A percentile compares a stretch with the other conserved stretches of the same genome.
phyloP scores from a whole-genome alignment of 108 stramenopile species.

The Bacterosira constricta region DNA sequence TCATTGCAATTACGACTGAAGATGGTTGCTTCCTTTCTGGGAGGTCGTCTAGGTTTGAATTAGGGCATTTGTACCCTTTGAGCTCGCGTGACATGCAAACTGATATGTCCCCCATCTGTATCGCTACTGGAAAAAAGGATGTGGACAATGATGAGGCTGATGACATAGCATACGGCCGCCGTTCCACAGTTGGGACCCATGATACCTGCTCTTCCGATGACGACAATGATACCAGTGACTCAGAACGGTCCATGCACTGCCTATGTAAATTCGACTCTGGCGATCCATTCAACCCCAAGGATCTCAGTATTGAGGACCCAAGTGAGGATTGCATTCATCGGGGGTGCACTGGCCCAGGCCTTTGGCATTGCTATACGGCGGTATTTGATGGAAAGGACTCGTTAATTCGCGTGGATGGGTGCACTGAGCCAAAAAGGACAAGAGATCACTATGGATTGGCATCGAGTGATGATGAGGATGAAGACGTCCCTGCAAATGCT shows the following conservation, averaged over 20 bases:
- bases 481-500: conserved; percentile 4
- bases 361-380: conserved; percentile 81
- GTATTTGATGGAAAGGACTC: conserved; percentile 66
- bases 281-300: conserved; percentile 34
- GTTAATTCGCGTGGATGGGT: conserved; percentile 66
- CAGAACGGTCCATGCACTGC: conserved; percentile 29
- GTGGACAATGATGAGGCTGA: conserved; percentile 1
- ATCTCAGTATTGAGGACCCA: conserved; percentile 32
- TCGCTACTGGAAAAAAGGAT: conserved; percentile 48
- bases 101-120: conserved; percentile 69
- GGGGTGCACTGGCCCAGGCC: conserved; percentile 70
- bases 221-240: conserved; percentile 21
- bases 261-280: conserved; percentile 36
- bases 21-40: conserved; percentile 89
- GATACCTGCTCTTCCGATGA: conserved; percentile 13
- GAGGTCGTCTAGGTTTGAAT: conserved; percentile 63
- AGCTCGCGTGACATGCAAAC: conserved; percentile 38
- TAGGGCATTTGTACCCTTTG: conserved; percentile 77
- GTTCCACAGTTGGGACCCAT: neutral
- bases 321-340: conserved; percentile 47
- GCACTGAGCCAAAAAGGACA: conserved; percentile 44
- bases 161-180: neutral
- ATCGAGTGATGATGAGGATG: conserved; percentile 15
- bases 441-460: conserved; percentile 24
- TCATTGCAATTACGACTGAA: conserved; percentile 83